Evolutionary conservation across 176 grass and related monocot species (phyloP).

Genomic region (Phoenix dactylifera): DNA sequence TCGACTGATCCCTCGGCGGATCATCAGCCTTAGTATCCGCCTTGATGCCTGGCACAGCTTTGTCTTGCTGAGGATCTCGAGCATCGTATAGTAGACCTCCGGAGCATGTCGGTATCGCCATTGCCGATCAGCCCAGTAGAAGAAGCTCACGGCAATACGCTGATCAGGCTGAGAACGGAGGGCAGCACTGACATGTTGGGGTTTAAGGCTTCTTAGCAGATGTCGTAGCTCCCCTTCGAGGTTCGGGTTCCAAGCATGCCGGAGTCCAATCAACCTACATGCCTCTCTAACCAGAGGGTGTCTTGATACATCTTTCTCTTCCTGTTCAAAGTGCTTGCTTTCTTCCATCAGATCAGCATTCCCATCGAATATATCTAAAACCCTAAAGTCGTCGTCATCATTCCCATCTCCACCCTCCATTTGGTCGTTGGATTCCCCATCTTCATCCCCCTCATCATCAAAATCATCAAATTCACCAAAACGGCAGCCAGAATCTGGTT

Average conservation of each 20-base stretch:
- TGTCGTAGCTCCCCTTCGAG: slow-evolving; percentile 63
- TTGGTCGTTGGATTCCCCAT: slow-evolving; percentile 10
- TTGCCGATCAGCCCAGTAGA: slow-evolving; percentile 70
- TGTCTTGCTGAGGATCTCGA: slow-evolving; percentile 62
- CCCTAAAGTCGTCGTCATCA: slow-evolving; percentile 4
- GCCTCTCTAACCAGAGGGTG: slow-evolving; percentile 55
- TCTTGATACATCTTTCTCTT: slow-evolving; percentile 39
- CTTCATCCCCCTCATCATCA: not conserved
- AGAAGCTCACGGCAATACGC: slow-evolving; percentile 63
- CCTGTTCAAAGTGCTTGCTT: slow-evolving; percentile 4
- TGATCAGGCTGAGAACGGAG: slow-evolving; percentile 45
- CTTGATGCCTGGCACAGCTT: slow-evolving; percentile 66
- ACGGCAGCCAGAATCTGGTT: not conserved
- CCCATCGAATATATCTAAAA: slow-evolving; percentile 26
- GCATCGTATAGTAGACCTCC: slow-evolving; percentile 72
- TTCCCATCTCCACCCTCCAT: slow-evolving; percentile 1
- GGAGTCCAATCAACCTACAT: slow-evolving; percentile 53
- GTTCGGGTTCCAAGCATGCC: slow-evolving; percentile 56
- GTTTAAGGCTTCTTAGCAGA: slow-evolving; percentile 48
- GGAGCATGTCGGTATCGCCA: slow-evolving; percentile 84
- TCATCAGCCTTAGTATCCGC: slow-evolving; percentile 76
- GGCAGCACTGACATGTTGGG: slow-evolving; percentile 52
- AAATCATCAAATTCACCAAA: slow-evolving; percentile 4
- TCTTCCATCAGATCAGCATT: slow-evolving; percentile 1
- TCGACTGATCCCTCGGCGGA: slow-evolving; percentile 36